Conservation (phyloP, 2,329 filamentous ascomycete genomes). For the Xylariaceae sp. region DNA sequence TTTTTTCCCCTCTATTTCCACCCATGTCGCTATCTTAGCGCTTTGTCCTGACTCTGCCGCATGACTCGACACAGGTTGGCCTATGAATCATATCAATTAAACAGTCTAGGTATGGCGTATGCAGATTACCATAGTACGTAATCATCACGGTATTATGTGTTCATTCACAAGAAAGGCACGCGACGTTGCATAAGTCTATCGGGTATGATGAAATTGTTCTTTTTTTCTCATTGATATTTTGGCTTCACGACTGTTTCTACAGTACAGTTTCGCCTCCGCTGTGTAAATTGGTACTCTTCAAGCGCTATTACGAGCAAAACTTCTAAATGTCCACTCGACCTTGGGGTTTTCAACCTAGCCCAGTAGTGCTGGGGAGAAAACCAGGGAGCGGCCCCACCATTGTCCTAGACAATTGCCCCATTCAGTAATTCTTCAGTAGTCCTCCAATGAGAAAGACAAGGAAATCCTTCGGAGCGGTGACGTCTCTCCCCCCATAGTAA, state of each 20-base stretch:
- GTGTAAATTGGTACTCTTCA: slow-evolving; percentile 22
- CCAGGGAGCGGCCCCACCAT: slow-evolving; percentile 35
- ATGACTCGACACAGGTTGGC: slow-evolving; percentile 16
- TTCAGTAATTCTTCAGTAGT: slow-evolving; percentile 31
- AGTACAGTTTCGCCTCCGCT: slow-evolving; percentile 11
- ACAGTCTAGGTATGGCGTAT: background rate
- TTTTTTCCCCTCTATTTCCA: slow-evolving; percentile 1
- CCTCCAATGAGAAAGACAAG: slow-evolving; percentile 29
- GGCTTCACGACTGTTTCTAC: slow-evolving; percentile 3
- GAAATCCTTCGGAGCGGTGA: slow-evolving; percentile 34
- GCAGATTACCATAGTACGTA: too few species aligned
- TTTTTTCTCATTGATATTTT: background rate
- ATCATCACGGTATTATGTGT: background rate
- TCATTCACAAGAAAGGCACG: background rate
- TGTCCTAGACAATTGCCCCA: slow-evolving; percentile 28
- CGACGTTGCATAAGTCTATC: background rate
- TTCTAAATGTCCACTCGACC: slow-evolving; percentile 32
- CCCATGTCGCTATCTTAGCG: slow-evolving; percentile 19
- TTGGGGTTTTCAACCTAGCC: slow-evolving; percentile 24
- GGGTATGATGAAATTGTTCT: background rate
- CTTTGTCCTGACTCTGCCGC: slow-evolving; percentile 14
- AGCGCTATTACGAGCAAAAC: slow-evolving; percentile 8
- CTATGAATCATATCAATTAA: slow-evolving; percentile 13
- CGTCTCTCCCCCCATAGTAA: slow-evolving; percentile 14
- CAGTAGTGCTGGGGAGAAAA: slow-evolving; percentile 16